Evolutionary conservation across 192 early-diverging fungal genomes (phyloP), one percentile per base, ranked within the genome.

Genomic region (Thamnidium elegans): DNA sequence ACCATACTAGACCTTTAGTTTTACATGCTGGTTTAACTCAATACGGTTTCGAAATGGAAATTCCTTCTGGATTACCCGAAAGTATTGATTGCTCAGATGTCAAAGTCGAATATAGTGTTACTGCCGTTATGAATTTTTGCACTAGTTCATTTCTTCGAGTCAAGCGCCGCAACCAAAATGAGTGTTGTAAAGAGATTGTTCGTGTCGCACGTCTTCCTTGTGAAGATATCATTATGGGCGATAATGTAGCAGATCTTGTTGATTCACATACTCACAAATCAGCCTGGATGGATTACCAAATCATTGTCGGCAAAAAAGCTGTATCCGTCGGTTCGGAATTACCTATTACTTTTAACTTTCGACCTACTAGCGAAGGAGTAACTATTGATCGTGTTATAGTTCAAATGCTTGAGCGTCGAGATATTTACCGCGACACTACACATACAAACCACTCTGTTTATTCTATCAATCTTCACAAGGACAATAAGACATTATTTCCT

Each of bases 41-140:
- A 15, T 60, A 42, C 9, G 58, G 58, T 0, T 60, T 60, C 3
- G 58, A 60, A 17, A 60, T 60, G 58, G 17, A 60, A 15, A 20
- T 60, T 30, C 58, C 58, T 31, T 7, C 39, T 7, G 58, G 58
- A 21, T 19, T 60, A 3, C 58, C 58, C 2, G 58, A 60, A 21
- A 60, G 34, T 0, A 26, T 60, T 0, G 58, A 60, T 30, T 60
- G 58, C 5, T 7, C 58, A 15, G 44, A 60, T 17, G 42, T 60
- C 0, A 19, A 47, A 46, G 58, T 60, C 2, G 15, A 60, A 42
- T 60, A 60, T 21, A 20, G 42, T 3, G 58, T 60, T 2, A 46
- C 58, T 11, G 58, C 58, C 30, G 20, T 47, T 1, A 19, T 46
- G 17, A 23, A 23, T n/a, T 19, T 43, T 45, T 43, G 23, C 23